A percentile compares a stretch with the other conserved stretches of the same genome.
Conservation (phyloP, 1,139 yeast species). For the Pichia terricola region DNA sequence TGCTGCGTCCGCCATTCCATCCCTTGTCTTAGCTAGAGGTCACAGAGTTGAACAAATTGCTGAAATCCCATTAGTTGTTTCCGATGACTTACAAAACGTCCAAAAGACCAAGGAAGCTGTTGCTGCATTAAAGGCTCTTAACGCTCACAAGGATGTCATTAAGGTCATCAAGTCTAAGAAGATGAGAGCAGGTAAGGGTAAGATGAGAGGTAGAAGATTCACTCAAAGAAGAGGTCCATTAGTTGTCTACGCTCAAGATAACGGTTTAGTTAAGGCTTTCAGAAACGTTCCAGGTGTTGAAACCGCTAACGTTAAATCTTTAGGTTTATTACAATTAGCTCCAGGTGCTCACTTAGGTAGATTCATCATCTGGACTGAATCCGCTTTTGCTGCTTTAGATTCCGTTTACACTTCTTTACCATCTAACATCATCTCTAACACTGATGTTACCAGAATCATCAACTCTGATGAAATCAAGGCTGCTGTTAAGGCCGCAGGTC, state of each 20-base stretch:
- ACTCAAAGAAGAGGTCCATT: conserved; percentile 99
- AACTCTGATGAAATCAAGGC: conserved; percentile 99
- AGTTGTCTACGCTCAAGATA: conserved; percentile 96
- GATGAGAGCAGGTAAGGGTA: conserved; percentile 99
- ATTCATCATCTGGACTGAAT: conserved; percentile 98
- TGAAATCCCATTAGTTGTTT: conserved; percentile 97
- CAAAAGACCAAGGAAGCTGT: conserved; percentile 98
- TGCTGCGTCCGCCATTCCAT: conserved; percentile 98
- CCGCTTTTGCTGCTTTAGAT: conserved; percentile 96
- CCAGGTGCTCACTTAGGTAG: conserved; percentile 99
- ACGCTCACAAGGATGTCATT: conserved; percentile 98
- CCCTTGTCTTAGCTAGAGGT: conserved; percentile 99
- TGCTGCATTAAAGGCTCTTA: conserved; percentile 95
- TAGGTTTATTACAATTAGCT: conserved; percentile 97
- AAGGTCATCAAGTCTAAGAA: conserved; percentile 98
- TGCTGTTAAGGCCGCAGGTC: conserved; percentile 95
- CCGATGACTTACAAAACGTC: conserved; percentile 87
- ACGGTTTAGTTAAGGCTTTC: conserved; percentile 96
- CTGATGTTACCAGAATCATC: conserved; percentile 95
- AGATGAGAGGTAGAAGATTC: conserved; percentile 99
- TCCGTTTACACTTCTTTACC: conserved; percentile 97
- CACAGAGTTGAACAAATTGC: conserved; percentile 98
- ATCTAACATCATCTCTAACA: conserved; percentile 84
- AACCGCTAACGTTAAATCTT: conserved; percentile 85
- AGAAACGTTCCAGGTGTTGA: conserved; percentile 99